Percentiles rank a stretch among this genome's conserved stretches.
phyloP scores from a whole-genome alignment of 2,329 filamentous ascomycete genomes.

The Verticillium nubilum region DNA sequence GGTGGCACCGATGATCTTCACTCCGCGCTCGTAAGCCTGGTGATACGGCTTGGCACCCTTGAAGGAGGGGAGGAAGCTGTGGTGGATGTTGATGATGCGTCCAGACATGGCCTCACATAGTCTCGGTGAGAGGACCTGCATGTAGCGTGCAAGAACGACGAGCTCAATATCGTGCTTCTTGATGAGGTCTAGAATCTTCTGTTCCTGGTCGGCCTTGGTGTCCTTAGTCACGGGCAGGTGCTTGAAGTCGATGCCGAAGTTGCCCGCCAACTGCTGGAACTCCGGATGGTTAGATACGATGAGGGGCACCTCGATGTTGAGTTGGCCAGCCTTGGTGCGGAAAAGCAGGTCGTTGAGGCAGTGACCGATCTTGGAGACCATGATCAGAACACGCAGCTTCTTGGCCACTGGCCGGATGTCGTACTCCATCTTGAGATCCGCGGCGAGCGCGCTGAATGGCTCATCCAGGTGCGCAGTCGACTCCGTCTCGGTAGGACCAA shows the following conservation, averaged over 20 bases:
- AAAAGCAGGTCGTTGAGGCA: slow-evolving; percentile 81
- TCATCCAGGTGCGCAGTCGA: slow-evolving; percentile 45
- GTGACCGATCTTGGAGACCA: slow-evolving; percentile 87
- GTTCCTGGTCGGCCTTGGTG: slow-evolving; percentile 71
- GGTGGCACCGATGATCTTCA: slow-evolving; percentile 84
- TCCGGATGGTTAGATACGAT: slow-evolving; percentile 82
- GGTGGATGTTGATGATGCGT: slow-evolving; percentile 89
- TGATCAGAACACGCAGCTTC: slow-evolving; percentile 75
- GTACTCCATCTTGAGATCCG: slow-evolving; percentile 64
- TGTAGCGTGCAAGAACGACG: slow-evolving; percentile 77
- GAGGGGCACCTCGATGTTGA: slow-evolving; percentile 69
- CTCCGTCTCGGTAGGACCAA: slow-evolving; percentile 52
- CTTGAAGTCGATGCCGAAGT: slow-evolving; percentile 73
- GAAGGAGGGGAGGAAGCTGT: slow-evolving; percentile 80
- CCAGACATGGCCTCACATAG: slow-evolving; percentile 76
- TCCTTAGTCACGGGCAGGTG: slow-evolving; percentile 76
- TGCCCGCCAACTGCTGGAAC: slow-evolving; percentile 60
- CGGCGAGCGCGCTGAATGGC: slow-evolving; percentile 56
- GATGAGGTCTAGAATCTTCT: slow-evolving; percentile 65
- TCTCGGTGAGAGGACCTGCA: slow-evolving; percentile 75
- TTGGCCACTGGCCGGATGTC: slow-evolving; percentile 61
- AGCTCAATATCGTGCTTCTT: slow-evolving; percentile 66
- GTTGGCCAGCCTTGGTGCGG: slow-evolving; percentile 67
- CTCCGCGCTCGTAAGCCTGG: slow-evolving; percentile 78
- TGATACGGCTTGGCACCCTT: slow-evolving; percentile 87